Base-by-base conservation (phyloP, 768 basidiomycete species). In the Piloderma croceum region DNA sequence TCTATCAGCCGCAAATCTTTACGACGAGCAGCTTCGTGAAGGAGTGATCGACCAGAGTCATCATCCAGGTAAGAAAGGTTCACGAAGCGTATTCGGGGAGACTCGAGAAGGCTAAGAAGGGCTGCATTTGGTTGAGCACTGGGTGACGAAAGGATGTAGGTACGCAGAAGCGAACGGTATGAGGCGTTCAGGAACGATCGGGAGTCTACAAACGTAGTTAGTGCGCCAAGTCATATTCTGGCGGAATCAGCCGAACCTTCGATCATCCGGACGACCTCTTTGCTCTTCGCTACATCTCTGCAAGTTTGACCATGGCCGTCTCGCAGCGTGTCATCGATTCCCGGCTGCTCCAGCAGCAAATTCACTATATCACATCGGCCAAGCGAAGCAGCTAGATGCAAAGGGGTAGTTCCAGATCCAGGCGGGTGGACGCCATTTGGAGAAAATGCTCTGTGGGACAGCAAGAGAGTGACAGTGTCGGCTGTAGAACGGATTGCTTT, bases 21-120 rank as follows among this genome's bases (percentile, higher is more conserved):
- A 12, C 90, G 71, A 24, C 76, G 68, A 0, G 88, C 87, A 1
- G 91, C 90, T 58, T 93, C 92, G 48, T 97, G 93, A 1, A 97
- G 68, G 5, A 96, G 61, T 1, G 87, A 79, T 3, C 74, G 72
- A 0, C 92, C 91, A 2, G 80, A 74, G n/a, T 72, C 69, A 36
- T 84, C 77, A 47, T 94, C 90, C 10, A 92, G 68, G 42, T 85
- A 83, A 1, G 81, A 81, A 12, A 96, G 73, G 59, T 94, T 81
- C 7, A 93, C 64, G 23, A 76, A 79, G 11, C 71, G 71, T 4
- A 76, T 72, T 3, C 92, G 77, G 0, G 88, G 82, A 15, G 77
- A 82, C 12, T 72, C 70, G 11, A 90, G 73, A 20, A 89, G 67
- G n/a, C 68, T 52, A 4, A 79, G 46, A 10, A 83, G 72, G 4